phyloP scores from a whole-genome alignment of 2,329 filamentous ascomycete species.

The Periconia sp. region DNA sequence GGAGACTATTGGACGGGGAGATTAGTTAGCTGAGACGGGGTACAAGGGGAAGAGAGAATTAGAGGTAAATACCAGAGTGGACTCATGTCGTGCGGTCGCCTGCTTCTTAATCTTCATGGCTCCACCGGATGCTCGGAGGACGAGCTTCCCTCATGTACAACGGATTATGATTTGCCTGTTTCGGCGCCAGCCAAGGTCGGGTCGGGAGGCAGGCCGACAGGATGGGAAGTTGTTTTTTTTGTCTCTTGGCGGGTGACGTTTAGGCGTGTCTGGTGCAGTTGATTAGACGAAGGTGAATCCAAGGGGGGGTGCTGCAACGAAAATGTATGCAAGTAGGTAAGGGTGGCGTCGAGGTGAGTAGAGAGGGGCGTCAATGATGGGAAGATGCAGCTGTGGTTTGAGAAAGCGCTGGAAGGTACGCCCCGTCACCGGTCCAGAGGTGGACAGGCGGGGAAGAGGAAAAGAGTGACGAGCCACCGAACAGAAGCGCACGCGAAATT shows the following conservation, averaged over 20 bases:
- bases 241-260: neutral
- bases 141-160: constrained; percentile 39
- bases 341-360: neutral
- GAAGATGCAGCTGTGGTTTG: neutral
- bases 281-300: neutral
- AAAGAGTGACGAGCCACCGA: neutral
- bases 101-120: constrained; percentile 60
- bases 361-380: neutral
- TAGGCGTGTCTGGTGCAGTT: neutral
- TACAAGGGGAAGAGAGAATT: neutral
- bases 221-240: neutral
- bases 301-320: no score
- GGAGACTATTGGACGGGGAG: constrained; percentile 68
- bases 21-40: neutral
- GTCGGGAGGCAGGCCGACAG: neutral
- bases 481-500: neutral
- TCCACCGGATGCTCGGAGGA: constrained; percentile 40
- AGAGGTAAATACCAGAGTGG: constrained; percentile 48
- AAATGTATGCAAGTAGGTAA: neutral
- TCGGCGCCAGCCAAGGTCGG: constrained; percentile 1
- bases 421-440: neutral
- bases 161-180: constrained; percentile 5
- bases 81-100: constrained; percentile 56
- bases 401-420: neutral
- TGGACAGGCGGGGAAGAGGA: neutral